A percentile compares a stretch with the other conserved stretches of the same genome.
phyloP scores from a whole-genome alignment of 2,329 filamentous ascomycete species.

The Talaromyces albobiverticillius region DNA sequence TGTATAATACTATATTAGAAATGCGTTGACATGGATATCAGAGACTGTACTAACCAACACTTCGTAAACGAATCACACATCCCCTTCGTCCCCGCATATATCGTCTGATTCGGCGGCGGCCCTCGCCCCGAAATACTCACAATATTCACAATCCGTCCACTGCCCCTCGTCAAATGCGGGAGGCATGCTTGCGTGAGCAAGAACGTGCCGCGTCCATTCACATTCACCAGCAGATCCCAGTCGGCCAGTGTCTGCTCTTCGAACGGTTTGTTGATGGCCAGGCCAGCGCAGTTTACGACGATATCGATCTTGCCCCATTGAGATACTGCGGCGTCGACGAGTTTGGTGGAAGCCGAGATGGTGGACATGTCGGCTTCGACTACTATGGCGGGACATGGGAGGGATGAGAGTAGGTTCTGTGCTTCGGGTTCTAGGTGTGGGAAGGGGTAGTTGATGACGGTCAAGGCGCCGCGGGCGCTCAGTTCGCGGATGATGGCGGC shows the following conservation, averaged over 20 bases:
- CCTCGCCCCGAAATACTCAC: constrained; percentile 35
- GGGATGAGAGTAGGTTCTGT: constrained; percentile 24
- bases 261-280: constrained; percentile 38
- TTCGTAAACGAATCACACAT: constrained; percentile 49
- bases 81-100: constrained; percentile 51
- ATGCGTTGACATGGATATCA: neutral
- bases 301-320: constrained; percentile 41
- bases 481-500: constrained; percentile 45
- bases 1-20: constrained; percentile 10
- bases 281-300: constrained; percentile 21
- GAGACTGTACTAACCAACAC: constrained; percentile 30
- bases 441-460: constrained; percentile 51
- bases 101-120: constrained; percentile 37
- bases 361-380: constrained; percentile 45
- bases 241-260: constrained; percentile 31
- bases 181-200: constrained; percentile 25
- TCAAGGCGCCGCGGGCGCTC: constrained; percentile 44
- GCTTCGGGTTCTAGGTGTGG: constrained; percentile 24
- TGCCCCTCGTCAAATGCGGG: constrained; percentile 35
- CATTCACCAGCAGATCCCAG: constrained; percentile 18
- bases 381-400: constrained; percentile 33
- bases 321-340: constrained; percentile 36
- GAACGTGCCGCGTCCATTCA: neutral
- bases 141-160: constrained; percentile 45
- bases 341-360: constrained; percentile 31